A percentile compares a stretch with the other conserved stretches of the same genome.
These are phyloP conservation scores for Sclerotinia subarctica DNA, from an alignment of 2,329 filamentous ascomycete species.

Conservation along the genomic window DNA sequence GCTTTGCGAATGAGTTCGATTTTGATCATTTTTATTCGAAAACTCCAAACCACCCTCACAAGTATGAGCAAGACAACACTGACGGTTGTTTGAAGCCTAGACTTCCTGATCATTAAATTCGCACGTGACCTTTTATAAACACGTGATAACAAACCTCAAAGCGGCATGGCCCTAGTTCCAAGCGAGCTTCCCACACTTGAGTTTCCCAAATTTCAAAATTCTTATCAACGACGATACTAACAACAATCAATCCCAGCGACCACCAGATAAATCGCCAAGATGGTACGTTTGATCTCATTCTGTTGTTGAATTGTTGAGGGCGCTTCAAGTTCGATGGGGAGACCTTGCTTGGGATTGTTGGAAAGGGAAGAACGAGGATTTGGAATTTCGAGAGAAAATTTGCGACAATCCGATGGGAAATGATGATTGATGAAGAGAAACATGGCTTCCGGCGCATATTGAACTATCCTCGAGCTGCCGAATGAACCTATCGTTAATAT, in stretches of 20 bases:
- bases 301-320: neutral
- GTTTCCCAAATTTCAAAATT: constrained; percentile 23
- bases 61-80: neutral
- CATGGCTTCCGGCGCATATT: neutral
- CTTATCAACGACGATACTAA: constrained; percentile 24
- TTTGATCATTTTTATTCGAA: neutral
- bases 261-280: constrained; percentile 31
- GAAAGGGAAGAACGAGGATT: constrained; percentile 2
- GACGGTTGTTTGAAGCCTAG: neutral
- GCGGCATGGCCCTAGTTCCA: constrained; percentile 18
- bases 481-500: neutral
- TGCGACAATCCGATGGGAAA: constrained; percentile 6
- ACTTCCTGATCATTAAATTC: too few relatives aligned
- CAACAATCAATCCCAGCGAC: constrained; percentile 27
- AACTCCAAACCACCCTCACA: neutral
- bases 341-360: neutral
- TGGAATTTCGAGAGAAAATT: constrained; percentile 10
- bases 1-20: neutral
- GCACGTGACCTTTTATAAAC: neutral
- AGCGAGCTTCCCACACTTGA: constrained; percentile 22
- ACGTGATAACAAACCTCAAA: constrained; percentile 1
- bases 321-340: neutral
- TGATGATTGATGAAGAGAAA: neutral
- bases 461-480: neutral
- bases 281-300: constrained; percentile 28